Evolutionary conservation across 1,139 yeast species (phyloP).

Genomic region (Protomyces macrosporus): DNA sequence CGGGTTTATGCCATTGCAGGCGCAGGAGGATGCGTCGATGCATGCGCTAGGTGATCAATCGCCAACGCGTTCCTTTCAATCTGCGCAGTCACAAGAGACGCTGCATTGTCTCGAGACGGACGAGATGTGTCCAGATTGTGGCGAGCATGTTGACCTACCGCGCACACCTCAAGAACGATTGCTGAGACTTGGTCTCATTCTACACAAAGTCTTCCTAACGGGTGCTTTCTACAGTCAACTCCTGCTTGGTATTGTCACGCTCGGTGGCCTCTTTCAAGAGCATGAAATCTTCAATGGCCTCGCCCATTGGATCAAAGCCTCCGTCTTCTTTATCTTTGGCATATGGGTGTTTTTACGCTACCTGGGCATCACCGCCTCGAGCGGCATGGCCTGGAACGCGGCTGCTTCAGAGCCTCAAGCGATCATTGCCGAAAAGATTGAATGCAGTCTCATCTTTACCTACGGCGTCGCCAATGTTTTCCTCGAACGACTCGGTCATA

Average conservation of each 20-base stretch:
- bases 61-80: not conserved
- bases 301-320: conserved; percentile 96
- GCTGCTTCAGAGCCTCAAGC: conserved; percentile 43
- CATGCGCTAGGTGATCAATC: not conserved
- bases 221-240: conserved; percentile 46
- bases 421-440: conserved; percentile 57
- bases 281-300: conserved; percentile 65
- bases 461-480: conserved; percentile 87
- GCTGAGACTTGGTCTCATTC: conserved; percentile 48
- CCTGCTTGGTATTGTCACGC: conserved; percentile 72
- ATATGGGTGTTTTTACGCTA: conserved; percentile 72
- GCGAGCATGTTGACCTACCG: not conserved
- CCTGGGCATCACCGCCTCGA: conserved; percentile 67
- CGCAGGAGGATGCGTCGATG: not conserved
- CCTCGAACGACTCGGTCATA: conserved; percentile 74
- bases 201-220: conserved; percentile 57
- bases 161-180: not conserved
- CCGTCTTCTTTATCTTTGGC: conserved; percentile 75
- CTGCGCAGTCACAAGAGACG: not conserved
- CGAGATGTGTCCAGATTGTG: not conserved
- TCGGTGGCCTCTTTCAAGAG: conserved; percentile 63
- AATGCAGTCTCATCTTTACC: conserved; percentile 68
- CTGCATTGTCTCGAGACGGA: not conserved
- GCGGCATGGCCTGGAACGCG: conserved; percentile 92
- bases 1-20: no score